Conservation (phyloP, 2,329 filamentous ascomycete genomes). For the Epichloe brachyelytri region DNA sequence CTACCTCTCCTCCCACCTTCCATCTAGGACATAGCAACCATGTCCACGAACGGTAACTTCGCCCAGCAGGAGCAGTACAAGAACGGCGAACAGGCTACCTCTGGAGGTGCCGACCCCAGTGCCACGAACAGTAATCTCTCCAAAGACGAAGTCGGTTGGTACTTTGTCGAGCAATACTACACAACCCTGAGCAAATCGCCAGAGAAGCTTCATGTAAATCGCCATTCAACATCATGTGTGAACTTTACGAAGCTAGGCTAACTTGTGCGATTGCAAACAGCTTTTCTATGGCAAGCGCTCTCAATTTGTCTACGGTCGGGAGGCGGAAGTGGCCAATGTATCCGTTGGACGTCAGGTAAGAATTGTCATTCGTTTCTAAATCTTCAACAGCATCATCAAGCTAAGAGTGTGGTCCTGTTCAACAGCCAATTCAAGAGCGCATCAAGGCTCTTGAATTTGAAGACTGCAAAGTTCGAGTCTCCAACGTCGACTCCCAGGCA, state of each 20-base stretch:
- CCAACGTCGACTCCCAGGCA: conserved; percentile 93
- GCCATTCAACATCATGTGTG: not conserved
- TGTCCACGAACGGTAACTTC: conserved; percentile 46
- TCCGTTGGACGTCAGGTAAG: conserved; percentile 73
- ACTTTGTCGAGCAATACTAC: conserved; percentile 99
- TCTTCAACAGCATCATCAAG: not conserved
- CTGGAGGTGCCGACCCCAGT: conserved; percentile 21
- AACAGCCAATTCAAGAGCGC: conserved; percentile 79
- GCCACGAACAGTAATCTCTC: conserved; percentile 36
- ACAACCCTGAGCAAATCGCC: conserved; percentile 90
- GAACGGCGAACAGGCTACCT: conserved; percentile 24
- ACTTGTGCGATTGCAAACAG: conserved; percentile 20
- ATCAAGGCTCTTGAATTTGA: conserved; percentile 90
- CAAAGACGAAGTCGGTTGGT: conserved; percentile 98
- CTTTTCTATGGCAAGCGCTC: conserved; percentile 96
- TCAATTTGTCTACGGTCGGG: conserved; percentile 83
- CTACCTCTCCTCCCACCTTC: conserved; percentile 3
- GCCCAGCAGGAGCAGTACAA: conserved; percentile 32
- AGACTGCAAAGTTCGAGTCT: conserved; percentile 95
- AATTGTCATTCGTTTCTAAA: not conserved
- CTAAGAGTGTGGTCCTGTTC: conserved; percentile 6
- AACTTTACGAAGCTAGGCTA: not conserved
- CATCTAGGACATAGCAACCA: conserved; percentile 18
- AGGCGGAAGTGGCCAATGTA: conserved; percentile 79
- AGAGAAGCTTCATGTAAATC: conserved; percentile 72